Conservation (phyloP, 352 stramenopile species). For the Globisporangium sylvaticum region DNA sequence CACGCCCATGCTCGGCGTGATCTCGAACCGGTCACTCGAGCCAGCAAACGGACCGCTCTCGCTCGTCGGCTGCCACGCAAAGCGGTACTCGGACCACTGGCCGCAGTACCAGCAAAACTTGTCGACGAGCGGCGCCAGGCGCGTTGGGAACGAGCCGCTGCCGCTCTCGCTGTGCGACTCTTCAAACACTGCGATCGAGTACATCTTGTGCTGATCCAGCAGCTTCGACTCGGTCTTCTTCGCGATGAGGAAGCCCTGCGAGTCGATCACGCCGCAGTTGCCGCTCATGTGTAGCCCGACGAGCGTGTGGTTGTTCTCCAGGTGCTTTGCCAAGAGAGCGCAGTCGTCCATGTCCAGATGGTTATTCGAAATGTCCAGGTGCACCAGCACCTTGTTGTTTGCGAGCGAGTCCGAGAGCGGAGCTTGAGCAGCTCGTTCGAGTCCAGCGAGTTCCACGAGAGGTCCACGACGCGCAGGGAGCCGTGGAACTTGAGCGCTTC, state of each 20-base stretch:
- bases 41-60: conserved; percentile 35
- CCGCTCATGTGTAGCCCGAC: conserved; percentile 74
- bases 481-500: conserved; percentile 73
- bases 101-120: conserved; percentile 78
- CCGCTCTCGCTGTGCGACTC: conserved; percentile 60
- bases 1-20: conserved; percentile 37
- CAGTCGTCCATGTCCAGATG: conserved; percentile 61
- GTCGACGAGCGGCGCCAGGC: conserved; percentile 53
- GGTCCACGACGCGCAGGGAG: conserved; percentile 59
- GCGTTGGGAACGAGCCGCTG: conserved; percentile 40
- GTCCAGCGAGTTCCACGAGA: conserved; percentile 76
- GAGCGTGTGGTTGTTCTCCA: conserved; percentile 72
- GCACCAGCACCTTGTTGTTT: conserved; percentile 72
- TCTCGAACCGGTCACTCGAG: conserved; percentile 24
- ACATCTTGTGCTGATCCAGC: conserved; percentile 73
- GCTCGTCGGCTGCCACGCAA: conserved; percentile 50
- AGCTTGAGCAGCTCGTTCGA: conserved; percentile 44
- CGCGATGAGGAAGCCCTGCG: conserved; percentile 58
- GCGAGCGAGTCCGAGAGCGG: conserved; percentile 55
- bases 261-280: conserved; percentile 66
- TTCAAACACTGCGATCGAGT: conserved; percentile 71
- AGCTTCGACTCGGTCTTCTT: conserved; percentile 36
- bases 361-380: conserved; percentile 77
- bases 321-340: conserved; percentile 46
- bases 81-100: conserved; percentile 71